Percentiles rank a stretch among this genome's conserved stretches.
Evolutionary conservation across 257 asterid genomes (phyloP).

Genomic region (Solanum tarapatanum): DNA sequence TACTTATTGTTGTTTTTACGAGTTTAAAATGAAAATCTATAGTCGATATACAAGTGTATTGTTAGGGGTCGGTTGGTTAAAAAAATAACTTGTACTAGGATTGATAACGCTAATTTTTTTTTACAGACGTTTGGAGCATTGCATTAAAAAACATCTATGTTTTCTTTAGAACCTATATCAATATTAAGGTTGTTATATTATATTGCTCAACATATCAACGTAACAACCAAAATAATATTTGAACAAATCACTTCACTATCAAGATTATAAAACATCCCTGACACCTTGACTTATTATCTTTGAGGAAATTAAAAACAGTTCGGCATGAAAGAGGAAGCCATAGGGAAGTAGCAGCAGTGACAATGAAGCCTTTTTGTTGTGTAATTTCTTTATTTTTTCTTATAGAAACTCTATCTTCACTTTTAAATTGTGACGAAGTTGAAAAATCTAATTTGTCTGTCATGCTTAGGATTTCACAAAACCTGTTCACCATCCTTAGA

Average conservation of each 20-base stretch:
- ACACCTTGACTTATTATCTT: conserved; percentile 21
- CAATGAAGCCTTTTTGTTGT: conserved; percentile 30
- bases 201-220: no score
- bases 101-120: neutral
- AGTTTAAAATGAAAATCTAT: neutral
- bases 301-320: conserved; percentile 36
- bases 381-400: conserved; percentile 19
- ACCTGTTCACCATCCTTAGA: conserved; percentile 50
- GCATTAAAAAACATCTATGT: no score
- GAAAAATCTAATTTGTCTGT: conserved; percentile 29
- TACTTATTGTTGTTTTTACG: neutral
- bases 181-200: no score
- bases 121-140: neutral
- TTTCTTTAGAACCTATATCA: no score
- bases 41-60: no score
- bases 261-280: no score
- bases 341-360: conserved; percentile 44
- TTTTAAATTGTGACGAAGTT: conserved; percentile 11
- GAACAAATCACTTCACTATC: no score
- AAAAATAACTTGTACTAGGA: neutral
- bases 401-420: conserved; percentile 38
- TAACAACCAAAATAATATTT: no score
- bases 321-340: conserved; percentile 43
- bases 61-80: no score
- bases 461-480: conserved; percentile 36